These are phyloP conservation scores for Chalciporus sphaerocephalus DNA, from an alignment of 768 basidiomycete genomes.

Conservation along the genomic window DNA sequence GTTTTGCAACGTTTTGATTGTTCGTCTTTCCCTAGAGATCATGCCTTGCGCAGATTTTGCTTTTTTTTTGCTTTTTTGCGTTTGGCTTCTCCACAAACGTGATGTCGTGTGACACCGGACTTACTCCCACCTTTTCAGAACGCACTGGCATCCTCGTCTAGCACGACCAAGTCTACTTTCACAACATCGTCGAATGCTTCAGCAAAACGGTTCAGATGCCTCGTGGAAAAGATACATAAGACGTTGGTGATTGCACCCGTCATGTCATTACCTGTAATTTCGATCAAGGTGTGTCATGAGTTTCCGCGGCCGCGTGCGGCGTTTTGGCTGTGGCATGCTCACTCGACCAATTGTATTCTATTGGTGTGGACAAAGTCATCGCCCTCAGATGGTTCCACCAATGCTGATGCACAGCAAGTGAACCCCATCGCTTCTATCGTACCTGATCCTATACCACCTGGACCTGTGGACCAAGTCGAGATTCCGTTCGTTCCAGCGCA, in stretches of 20 bases:
- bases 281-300: conserved; percentile 14
- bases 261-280: conserved; percentile 32
- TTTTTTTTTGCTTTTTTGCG: conserved; percentile 3
- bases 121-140: conserved; percentile 12
- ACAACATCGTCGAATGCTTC: conserved; percentile 8
- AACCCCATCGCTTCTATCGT: neutral
- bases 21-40: neutral
- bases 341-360: conserved; percentile 4
- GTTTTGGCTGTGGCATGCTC: conserved; percentile 1
- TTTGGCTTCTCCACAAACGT: conserved; percentile 9
- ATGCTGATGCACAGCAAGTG: conserved; percentile 1
- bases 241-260: conserved; percentile 58
- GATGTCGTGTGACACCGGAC: conserved; percentile 2
- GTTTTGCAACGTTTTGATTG: neutral
- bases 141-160: neutral
- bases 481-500: conserved; percentile 74
- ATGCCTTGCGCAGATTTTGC: conserved; percentile 11
- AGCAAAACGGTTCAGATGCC: conserved; percentile 41
- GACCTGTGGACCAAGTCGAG: conserved; percentile 52
- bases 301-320: neutral
- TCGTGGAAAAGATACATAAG: conserved; percentile 65
- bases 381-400: neutral
- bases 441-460: conserved; percentile 20
- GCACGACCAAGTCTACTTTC: conserved; percentile 10
- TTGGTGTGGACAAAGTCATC: conserved; percentile 9